Evolutionary conservation across 495 filamentous ascomycete genomes (phyloP).

Genomic region (Copromyces sp.): DNA sequence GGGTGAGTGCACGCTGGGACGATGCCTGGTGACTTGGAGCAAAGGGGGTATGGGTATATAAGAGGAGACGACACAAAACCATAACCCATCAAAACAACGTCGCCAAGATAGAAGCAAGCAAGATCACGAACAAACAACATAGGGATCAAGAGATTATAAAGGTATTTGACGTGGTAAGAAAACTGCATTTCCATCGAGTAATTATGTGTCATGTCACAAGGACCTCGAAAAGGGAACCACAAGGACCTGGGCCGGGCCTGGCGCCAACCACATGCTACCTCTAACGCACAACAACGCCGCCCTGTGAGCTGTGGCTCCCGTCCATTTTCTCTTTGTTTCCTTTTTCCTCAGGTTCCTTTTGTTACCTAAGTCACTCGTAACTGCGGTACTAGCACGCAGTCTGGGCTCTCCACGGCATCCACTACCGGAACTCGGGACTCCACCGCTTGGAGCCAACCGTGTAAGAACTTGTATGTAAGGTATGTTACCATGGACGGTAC

Average conservation of each 20-base stretch:
- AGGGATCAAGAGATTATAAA: neutral
- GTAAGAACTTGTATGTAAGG: neutral
- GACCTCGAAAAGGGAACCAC: neutral
- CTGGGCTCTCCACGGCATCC: neutral
- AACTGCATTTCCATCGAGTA: conserved; percentile 36
- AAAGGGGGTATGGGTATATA: neutral
- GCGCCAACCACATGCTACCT: neutral
- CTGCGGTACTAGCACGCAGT: neutral
- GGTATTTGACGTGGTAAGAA: neutral
- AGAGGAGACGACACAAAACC: neutral
- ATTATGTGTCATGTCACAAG: conserved; percentile 40
- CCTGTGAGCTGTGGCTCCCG: neutral
- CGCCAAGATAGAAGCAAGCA: neutral
- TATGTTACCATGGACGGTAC: neutral
- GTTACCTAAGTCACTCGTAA: neutral
- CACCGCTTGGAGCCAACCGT: neutral
- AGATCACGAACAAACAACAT: neutral
- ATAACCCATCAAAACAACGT: neutral
- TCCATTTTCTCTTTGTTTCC: neutral
- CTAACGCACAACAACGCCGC: neutral
- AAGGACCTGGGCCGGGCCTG: neutral
- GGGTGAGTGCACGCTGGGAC: neutral
- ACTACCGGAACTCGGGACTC: neutral
- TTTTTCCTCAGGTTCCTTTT: neutral
- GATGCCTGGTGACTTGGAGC: neutral